Base-by-base conservation (phyloP, 1,139 yeast species). In the Barnettozyma hawaiiensis region DNA sequence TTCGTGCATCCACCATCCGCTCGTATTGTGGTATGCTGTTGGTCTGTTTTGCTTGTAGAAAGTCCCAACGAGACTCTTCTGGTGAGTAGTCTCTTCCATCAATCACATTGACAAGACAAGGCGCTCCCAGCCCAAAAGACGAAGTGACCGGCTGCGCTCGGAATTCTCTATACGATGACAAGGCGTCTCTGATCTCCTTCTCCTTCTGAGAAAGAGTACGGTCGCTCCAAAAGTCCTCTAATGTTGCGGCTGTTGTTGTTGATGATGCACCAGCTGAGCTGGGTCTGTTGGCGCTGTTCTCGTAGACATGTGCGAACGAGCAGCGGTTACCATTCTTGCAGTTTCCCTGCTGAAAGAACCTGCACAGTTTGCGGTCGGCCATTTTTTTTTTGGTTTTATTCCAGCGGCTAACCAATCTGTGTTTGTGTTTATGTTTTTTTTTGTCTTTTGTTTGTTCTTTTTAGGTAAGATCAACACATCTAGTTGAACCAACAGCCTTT, bases 1-100 rank as follows among this genome's bases (percentile, higher is more conserved):
- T 55, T 51, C 82, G 64, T 12, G 69, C 65, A 6, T 55, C 54
- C 41, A 76, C 56, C 41, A 66, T 67, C 24, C 60, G 60, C 35
- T 70, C 73, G 49, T 69, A 73, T 20, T 64, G 67, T 0, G 65
- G 61, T 4, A 72, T 16, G 0, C 59, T 55, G 42, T 71, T 70
- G 11, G 59, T 55, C 14, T 62, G 57, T 37, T 54, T 59, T 0
- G 81, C 76, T 41, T 70, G 66, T 49, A 67, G 62, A 47, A 66
- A 77, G 48, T 68, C 69, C 44, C 71, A 62, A 42, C 85, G 61
- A 31, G 66, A 61, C 53, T 81, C 86, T 49, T 80, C 85, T 28
- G 65, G 68, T 0, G 85, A 78, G 23, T 72, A 56, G 51, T 81
- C 86, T 50, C 82, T 61, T 0, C 72, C 76, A 3, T 64, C 54